phyloP scores from a whole-genome alignment of 2,329 filamentous ascomycete species.

The Trichoderma sp. region DNA sequence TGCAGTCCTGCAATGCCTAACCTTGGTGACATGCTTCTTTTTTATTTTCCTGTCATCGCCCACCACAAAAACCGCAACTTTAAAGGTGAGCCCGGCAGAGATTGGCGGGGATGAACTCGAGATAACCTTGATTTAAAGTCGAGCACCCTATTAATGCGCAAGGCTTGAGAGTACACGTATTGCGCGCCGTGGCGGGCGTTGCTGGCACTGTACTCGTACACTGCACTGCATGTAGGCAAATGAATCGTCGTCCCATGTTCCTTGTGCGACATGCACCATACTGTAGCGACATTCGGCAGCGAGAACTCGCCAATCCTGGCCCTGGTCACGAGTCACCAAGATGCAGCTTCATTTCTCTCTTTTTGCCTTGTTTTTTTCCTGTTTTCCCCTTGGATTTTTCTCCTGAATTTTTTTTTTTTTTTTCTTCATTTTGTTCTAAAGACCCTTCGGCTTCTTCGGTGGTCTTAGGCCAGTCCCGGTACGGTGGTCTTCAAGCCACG shows the following conservation, averaged over 20 bases:
- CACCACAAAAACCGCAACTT: not conserved
- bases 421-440: not conserved
- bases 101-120: not conserved
- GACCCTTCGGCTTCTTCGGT: not conserved
- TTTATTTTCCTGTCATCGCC: not conserved
- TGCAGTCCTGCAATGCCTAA: not conserved
- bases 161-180: not conserved
- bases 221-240: not conserved
- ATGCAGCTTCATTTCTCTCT: not conserved
- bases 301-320: not conserved
- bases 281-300: not conserved
- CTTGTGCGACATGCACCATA: not conserved
- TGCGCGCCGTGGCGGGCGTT: not conserved
- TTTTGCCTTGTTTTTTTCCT: not conserved
- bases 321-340: not conserved
- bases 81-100: not conserved
- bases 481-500: not conserved
- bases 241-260: not conserved
- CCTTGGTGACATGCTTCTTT: not conserved
- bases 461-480: not conserved
- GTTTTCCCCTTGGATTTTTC: not conserved
- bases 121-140: slow-evolving; percentile 17
- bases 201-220: not conserved
- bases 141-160: not conserved
- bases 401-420: not conserved